phyloP scores from a whole-genome alignment of 225 moss, liverwort and hornwort genomes.

The Pleurozium schreberi region DNA sequence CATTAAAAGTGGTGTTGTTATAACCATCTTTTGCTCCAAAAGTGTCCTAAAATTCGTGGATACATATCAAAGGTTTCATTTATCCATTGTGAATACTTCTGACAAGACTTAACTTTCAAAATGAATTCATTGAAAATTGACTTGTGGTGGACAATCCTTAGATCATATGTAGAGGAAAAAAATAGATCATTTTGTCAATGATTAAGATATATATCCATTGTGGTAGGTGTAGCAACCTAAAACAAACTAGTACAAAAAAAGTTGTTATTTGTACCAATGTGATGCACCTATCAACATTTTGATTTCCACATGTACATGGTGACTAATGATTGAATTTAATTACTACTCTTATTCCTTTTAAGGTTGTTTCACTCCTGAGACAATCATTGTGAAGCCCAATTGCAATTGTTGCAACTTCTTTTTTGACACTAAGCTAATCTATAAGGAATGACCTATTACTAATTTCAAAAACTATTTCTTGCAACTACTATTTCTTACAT shows the following conservation, averaged over 20 bases:
- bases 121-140: too few relatives aligned
- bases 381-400: rapidly evolving
- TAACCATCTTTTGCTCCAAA: rapidly evolving
- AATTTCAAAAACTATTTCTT: too few relatives aligned
- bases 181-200: rapidly evolving
- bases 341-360: rapidly evolving
- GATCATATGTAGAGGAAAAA: too few relatives aligned
- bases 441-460: too few relatives aligned
- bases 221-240: background rate
- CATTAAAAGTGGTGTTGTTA: background rate
- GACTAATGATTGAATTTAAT: background rate
- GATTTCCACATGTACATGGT: too few relatives aligned
- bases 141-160: too few relatives aligned
- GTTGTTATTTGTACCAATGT: rapidly evolving
- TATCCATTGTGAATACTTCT: background rate
- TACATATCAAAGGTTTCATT: background rate
- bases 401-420: rapidly evolving
- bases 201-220: background rate
- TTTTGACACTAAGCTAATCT: background rate
- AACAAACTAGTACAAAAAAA: background rate
- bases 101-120: too few relatives aligned
- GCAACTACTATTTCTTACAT: background rate
- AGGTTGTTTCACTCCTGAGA: background rate
- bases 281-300: rapidly evolving
- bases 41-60: rapidly evolving